Evolutionary conservation across 441 rosid species (phyloP), one percentile per base, ranked within the genome.

Genomic region (Gossypium davidsonii): DNA sequence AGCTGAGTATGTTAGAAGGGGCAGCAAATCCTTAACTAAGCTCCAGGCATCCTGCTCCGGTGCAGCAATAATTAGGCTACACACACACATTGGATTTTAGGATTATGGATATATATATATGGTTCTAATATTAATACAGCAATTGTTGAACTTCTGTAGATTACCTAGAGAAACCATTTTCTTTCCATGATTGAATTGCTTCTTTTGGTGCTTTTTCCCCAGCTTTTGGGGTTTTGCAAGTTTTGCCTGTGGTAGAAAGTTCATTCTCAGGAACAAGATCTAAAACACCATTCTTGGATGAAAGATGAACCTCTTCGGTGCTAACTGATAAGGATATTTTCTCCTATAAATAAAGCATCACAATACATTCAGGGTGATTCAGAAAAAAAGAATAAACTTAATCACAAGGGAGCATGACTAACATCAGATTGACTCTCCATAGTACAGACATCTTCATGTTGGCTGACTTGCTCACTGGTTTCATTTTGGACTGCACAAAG

Each of bases 121-220:
- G 5, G 9, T 67, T 51, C 59, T 3, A 26, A 49, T 14, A 14
- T 23, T 23, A 59, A 26, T 39, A 77, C 62, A 65, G 3, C 18
- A 64, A 44, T 12, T 44, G 70, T 44, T 73, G 28, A 62, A 28
- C 25, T n/a, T n/a, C 44, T 15, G 7, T 53, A 73, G 60, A 70
- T 28, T 81, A 90, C 98, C 98, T 85, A 21, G 97, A 89, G 80
- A 94, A 94, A 20, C 97, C 98, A 71, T 90, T 88, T 79, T 84
- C 94, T 75, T 79, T 87, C 98, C 99, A 94, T 72, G 72, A 81
- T 68, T 82, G 77, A 37, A 90, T 57, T 57, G 78, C 75, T 81
- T 92, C 96, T 78, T 75, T 72, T 1, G 93, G 74, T 60, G 97
- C 93, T 69, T 85, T 89, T 51, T 89, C 85, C 65, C 98, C 96